Conservation (phyloP, 225 moss, liverwort and hornwort species). For the Lunularia cruciata region DNA sequence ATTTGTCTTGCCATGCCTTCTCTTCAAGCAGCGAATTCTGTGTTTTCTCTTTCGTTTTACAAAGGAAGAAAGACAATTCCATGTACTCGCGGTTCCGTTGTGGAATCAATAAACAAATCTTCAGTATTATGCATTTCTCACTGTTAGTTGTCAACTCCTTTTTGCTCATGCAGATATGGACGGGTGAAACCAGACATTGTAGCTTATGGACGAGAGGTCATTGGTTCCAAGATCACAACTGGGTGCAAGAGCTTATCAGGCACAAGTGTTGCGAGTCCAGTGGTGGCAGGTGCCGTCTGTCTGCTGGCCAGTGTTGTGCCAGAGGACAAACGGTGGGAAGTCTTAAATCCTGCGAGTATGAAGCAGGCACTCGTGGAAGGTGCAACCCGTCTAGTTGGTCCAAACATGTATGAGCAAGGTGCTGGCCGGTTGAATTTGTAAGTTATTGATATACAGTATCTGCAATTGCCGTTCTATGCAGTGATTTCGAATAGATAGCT, state of each 20-base stretch:
- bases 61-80: no score
- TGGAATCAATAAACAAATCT: no score
- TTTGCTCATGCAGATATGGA: constrained; percentile 69
- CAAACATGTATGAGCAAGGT: constrained; percentile 98
- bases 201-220: constrained; percentile 92
- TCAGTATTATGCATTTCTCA: no score
- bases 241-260: constrained; percentile 98
- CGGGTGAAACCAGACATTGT: constrained; percentile 96
- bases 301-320: constrained; percentile 90
- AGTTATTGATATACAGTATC: constrained; percentile 26
- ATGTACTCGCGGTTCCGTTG: no score
- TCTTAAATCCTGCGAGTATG: constrained; percentile 97
- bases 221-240: constrained; percentile 85
- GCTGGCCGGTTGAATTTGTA: constrained; percentile 93
- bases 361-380: constrained; percentile 97
- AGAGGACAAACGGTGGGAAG: constrained; percentile 70
- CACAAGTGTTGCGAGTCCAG: constrained; percentile 97
- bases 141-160: no score
- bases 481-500: background rate
- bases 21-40: no score
- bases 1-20: no score
- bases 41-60: no score
- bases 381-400: constrained; percentile 76
- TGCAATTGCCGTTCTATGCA: background rate
- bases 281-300: constrained; percentile 94